These are phyloP conservation scores for Wickerhamomyces ciferrii DNA, from an alignment of 805 yeast species.

Conservation along the genomic window DNA sequence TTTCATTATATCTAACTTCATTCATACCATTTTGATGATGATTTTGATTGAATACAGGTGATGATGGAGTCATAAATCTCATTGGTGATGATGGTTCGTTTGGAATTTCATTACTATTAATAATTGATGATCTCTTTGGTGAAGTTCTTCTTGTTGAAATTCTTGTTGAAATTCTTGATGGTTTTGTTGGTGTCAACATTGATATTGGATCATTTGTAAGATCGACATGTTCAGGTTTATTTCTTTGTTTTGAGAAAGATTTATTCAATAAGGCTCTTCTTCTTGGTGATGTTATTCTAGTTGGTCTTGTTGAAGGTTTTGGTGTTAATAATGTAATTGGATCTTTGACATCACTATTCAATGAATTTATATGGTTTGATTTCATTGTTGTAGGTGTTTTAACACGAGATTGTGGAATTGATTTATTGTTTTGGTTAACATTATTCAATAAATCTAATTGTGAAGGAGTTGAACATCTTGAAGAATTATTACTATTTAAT, in stretches of 20 bases:
- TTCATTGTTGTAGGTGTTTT: no score
- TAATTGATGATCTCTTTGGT: not conserved
- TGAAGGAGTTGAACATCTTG: not conserved
- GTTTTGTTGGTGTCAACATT: slow-evolving; percentile 4
- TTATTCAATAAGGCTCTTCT: not conserved
- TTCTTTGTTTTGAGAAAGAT: no score
- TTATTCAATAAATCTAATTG: not conserved
- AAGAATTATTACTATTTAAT: not conserved
- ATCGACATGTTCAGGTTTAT: no score
- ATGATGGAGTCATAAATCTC: not conserved
- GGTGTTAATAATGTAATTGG: not conserved
- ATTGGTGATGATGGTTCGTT: not conserved
- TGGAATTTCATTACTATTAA: not conserved
- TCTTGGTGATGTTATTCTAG: not conserved
- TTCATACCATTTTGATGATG: not conserved
- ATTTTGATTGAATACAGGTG: not conserved
- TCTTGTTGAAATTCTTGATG: slow-evolving; percentile 1
- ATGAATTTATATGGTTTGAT: no score
- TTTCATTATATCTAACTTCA: no score
- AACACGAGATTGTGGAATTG: not conserved
- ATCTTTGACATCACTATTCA: not conserved
- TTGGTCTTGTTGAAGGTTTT: not conserved
- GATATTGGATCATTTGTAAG: slow-evolving; percentile 9
- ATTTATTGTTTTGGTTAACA: not conserved
- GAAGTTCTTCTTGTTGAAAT: not conserved